A percentile compares a stretch with the other conserved stretches of the same genome.
Conservation (phyloP, 2,329 filamentous ascomycete genomes). For the Colletotrichum gloeosporioides region DNA sequence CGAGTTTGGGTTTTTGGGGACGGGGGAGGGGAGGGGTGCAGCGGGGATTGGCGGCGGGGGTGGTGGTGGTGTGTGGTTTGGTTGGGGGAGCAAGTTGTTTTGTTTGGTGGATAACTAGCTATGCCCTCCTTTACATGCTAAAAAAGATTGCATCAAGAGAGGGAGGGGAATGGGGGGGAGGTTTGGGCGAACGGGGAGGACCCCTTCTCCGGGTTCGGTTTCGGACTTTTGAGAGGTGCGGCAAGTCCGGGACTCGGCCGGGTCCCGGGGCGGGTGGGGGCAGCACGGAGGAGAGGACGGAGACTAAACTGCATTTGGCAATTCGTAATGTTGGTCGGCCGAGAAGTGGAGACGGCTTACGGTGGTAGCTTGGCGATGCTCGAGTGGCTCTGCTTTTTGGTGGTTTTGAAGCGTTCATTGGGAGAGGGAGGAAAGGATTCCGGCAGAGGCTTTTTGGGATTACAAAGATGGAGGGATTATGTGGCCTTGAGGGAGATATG, state of each 20-base stretch:
- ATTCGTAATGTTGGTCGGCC: slow-evolving; percentile 4
- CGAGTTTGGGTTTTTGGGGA: not conserved
- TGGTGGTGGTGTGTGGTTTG: not conserved
- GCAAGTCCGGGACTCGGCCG: not conserved
- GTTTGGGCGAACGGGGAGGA: not conserved
- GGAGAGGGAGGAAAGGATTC: not conserved
- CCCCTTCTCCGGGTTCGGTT: not conserved
- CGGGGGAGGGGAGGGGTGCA: no score
- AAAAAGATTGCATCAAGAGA: not conserved
- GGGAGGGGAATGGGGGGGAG: not conserved
- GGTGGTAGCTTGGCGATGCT: not conserved
- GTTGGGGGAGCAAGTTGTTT: not conserved
- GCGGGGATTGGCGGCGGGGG: no score
- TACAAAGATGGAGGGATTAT: not conserved
- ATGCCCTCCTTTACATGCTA: not conserved
- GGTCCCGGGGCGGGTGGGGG: not conserved
- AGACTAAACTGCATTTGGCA: not conserved
- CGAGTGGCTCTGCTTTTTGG: not conserved
- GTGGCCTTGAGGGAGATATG: not conserved
- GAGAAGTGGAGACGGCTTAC: slow-evolving; percentile 4
- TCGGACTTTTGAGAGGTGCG: not conserved
- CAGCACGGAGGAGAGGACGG: not conserved
- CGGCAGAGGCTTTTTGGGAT: not conserved
- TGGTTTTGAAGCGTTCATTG: not conserved
- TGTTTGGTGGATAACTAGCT: not conserved